Conservation (phyloP, 345 rosid genomes). For the Murraya koenigii region DNA sequence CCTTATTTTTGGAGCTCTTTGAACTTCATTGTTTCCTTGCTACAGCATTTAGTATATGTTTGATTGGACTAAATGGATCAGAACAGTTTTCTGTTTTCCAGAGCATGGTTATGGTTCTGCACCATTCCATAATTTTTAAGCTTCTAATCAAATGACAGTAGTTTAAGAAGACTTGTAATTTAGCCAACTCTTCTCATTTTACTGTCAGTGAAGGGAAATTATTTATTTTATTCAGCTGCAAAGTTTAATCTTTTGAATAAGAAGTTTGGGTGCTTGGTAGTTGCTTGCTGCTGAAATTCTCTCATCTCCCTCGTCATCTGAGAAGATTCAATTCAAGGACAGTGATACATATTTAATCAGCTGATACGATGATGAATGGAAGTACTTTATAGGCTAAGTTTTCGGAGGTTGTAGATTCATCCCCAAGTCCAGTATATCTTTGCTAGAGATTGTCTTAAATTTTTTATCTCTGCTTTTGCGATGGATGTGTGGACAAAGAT, state of each 20-base stretch:
- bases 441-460: slow-evolving; percentile 26
- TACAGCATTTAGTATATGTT: slow-evolving; percentile 4
- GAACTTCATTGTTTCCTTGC: slow-evolving; percentile 6
- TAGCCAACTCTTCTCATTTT: background rate
- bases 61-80: slow-evolving; percentile 12
- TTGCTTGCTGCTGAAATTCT: slow-evolving; percentile 9
- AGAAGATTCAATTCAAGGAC: slow-evolving; percentile 15
- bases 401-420: slow-evolving; percentile 1
- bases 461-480: background rate
- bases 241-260: slow-evolving; percentile 10
- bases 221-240: slow-evolving; percentile 4
- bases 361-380: background rate
- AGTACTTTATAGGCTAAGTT: background rate
- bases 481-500: background rate
- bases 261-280: background rate
- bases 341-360: background rate
- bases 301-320: background rate
- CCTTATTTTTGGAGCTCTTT: background rate
- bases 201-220: slow-evolving; percentile 10
- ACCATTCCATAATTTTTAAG: background rate
- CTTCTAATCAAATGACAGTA: slow-evolving; percentile 8
- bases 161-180: background rate
- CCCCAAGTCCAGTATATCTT: slow-evolving; percentile 16
- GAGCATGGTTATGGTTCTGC: slow-evolving; percentile 12
- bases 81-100: background rate